These are phyloP conservation scores for Botrytis fragariae DNA, from an alignment of 2,329 filamentous ascomycete genomes.

Conservation along the genomic window DNA sequence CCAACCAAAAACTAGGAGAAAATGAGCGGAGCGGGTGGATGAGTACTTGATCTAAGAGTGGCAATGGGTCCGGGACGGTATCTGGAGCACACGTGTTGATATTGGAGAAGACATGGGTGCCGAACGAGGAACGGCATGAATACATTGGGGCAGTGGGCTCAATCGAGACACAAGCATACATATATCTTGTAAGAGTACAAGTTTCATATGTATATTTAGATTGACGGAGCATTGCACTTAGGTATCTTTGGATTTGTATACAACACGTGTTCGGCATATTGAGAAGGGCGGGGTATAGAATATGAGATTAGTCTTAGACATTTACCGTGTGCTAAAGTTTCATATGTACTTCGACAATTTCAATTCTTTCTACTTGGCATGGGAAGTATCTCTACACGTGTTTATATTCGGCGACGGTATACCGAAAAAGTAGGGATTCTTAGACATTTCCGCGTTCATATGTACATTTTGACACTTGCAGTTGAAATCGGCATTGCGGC, in stretches of 20 bases:
- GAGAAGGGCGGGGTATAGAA: background rate
- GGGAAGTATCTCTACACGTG: background rate
- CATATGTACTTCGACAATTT: background rate
- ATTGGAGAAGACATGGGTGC: background rate
- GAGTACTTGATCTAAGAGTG: background rate
- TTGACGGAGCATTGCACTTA: background rate
- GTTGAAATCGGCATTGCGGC: background rate
- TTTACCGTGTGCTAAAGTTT: background rate
- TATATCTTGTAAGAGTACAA: background rate
- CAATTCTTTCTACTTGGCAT: background rate
- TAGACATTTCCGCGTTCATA: slow-evolving; percentile 2
- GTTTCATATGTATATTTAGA: background rate
- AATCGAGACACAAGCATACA: background rate
- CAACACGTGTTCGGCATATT: slow-evolving; percentile 3
- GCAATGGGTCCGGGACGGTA: background rate
- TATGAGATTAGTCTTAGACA: background rate
- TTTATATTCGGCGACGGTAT: background rate
- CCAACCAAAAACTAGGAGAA: background rate
- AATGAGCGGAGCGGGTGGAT: background rate
- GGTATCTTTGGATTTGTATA: background rate
- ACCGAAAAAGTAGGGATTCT: background rate
- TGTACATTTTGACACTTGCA: slow-evolving; percentile 6
- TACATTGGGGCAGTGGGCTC: background rate
- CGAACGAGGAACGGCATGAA: slow-evolving; percentile 3
- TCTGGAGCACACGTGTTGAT: background rate